Conservation (phyloP, 805 yeast species). For the Lachancea cidri region DNA sequence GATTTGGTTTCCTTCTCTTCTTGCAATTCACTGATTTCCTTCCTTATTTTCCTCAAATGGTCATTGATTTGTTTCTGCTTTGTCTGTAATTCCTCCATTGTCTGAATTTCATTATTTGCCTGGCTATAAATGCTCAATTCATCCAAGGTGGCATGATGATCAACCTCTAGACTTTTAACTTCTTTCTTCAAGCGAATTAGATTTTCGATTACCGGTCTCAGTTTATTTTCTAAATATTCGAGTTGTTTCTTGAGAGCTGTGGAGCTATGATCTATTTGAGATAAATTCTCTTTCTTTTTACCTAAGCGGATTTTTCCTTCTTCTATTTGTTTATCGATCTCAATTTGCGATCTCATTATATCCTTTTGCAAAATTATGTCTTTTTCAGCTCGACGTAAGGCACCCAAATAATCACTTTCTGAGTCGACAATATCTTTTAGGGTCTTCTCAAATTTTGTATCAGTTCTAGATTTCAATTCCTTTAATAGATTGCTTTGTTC, state of each 20-base stretch:
- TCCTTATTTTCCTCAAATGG: conserved; percentile 19
- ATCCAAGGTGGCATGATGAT: conserved; percentile 20
- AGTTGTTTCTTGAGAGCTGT: conserved; percentile 15
- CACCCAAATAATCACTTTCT: conserved; percentile 29
- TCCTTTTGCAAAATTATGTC: conserved; percentile 17
- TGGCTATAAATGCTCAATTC: conserved; percentile 23
- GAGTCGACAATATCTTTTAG: conserved; percentile 32
- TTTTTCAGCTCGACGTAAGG: conserved; percentile 19
- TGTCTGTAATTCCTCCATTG: conserved; percentile 25
- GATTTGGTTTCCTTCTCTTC: conserved; percentile 21
- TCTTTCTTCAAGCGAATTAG: conserved; percentile 26
- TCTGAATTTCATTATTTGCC: conserved; percentile 18
- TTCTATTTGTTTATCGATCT: conserved; percentile 9
- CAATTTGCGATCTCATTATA: conserved; percentile 6
- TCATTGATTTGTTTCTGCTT: conserved; percentile 21
- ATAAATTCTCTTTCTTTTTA: conserved; percentile 16
- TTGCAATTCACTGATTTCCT: conserved; percentile 21
- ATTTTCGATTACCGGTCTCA: conserved; percentile 30
- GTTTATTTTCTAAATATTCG: conserved; percentile 16
- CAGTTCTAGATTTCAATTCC: conserved; percentile 30
- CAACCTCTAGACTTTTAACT: conserved; percentile 15
- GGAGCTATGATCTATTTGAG: conserved; percentile 27
- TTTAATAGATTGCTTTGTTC: conserved; percentile 23
- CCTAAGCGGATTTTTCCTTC: background rate
- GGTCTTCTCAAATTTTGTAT: conserved; percentile 31